Evolutionary conservation across 768 basidiomycete species (phyloP).

Genomic region (Amanita molliuscula): DNA sequence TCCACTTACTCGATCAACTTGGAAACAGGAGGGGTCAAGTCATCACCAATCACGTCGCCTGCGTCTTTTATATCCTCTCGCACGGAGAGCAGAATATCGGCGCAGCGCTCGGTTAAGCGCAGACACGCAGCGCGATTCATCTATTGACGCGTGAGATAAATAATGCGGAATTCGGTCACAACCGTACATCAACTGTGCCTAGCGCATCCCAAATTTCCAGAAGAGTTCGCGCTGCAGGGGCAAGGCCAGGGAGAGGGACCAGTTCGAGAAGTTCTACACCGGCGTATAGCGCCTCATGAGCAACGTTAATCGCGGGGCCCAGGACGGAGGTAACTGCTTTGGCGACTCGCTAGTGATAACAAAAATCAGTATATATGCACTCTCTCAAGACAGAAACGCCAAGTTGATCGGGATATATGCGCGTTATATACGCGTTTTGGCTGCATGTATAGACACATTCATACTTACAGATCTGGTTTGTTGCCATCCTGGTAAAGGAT

Average conservation of each 20-base stretch:
- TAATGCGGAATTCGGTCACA: not conserved
- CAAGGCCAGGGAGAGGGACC: slow-evolving; percentile 42
- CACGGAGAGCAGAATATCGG: slow-evolving; percentile 43
- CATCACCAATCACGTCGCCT: slow-evolving; percentile 28
- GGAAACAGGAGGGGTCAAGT: slow-evolving; percentile 34
- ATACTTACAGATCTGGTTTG: slow-evolving; percentile 23
- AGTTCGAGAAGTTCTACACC: slow-evolving; percentile 29
- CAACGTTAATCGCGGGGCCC: slow-evolving; percentile 22
- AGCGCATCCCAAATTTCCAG: slow-evolving; percentile 46
- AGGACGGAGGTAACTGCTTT: slow-evolving; percentile 22
- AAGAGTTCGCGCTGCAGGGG: slow-evolving; percentile 34
- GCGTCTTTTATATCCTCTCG: slow-evolving; percentile 41
- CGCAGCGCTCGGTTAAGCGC: slow-evolving; percentile 52
- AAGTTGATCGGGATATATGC: not conserved
- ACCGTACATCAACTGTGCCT: slow-evolving; percentile 42
- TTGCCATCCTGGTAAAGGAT: slow-evolving; percentile 28
- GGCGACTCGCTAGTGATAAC: slow-evolving; percentile 20
- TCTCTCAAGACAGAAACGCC: not conserved
- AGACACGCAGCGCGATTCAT: slow-evolving; percentile 47
- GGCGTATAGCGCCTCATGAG: slow-evolving; percentile 24
- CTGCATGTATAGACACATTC: not conserved
- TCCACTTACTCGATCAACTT: slow-evolving; percentile 31
- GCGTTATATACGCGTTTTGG: not conserved
- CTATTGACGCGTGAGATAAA: slow-evolving; percentile 18
- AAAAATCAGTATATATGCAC: slow-evolving; percentile 2